Evolutionary conservation across 768 basidiomycete species (phyloP).

Genomic region (Russula sp.): DNA sequence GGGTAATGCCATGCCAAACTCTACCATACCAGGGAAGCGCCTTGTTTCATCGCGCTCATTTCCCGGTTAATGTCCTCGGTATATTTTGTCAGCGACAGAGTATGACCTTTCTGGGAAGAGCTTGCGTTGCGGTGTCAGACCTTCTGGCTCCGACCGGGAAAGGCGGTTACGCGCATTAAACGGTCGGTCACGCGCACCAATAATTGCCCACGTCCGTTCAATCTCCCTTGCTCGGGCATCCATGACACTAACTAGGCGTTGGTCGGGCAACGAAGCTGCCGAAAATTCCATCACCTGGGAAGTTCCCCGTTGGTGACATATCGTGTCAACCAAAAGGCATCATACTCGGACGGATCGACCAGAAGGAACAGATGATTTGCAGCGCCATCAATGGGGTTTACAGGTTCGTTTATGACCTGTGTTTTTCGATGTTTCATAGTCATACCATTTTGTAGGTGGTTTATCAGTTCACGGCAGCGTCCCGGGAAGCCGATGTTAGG

Average conservation of each 20-base stretch:
- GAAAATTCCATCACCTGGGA: neutral
- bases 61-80: neutral
- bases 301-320: neutral
- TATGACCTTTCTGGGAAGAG: neutral
- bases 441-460: neutral
- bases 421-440: neutral
- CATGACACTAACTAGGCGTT: neutral
- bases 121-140: neutral
- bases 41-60: neutral
- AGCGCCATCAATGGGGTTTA: neutral
- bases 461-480: neutral
- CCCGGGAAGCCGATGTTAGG: neutral
- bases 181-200: neutral
- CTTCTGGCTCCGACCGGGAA: neutral
- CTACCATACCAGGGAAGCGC: neutral
- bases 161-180: neutral
- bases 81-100: neutral
- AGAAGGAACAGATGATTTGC: neutral
- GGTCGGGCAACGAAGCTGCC: neutral
- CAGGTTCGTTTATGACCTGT: neutral
- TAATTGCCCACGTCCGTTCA: neutral
- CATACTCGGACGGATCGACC: conserved; percentile 4
- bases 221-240: neutral
- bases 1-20: neutral
- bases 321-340: neutral